These are phyloP conservation scores for Phanerochaete sordida DNA, from an alignment of 768 basidiomycete genomes.

Conservation along the genomic window DNA sequence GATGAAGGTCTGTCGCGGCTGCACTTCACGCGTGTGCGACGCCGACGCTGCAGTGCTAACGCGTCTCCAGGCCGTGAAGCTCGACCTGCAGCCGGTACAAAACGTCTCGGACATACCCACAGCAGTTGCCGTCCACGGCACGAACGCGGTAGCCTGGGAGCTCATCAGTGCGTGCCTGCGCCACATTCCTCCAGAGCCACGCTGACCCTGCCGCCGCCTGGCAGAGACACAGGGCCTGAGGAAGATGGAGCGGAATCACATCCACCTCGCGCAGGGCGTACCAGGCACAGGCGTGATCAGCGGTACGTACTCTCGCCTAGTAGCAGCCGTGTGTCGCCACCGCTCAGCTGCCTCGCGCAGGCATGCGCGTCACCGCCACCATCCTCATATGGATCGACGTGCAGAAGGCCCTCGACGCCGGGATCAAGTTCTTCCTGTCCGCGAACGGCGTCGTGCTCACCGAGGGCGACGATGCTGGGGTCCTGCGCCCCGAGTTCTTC, in stretches of 20 bases:
- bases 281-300: constrained; percentile 66
- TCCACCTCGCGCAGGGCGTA: constrained; percentile 86
- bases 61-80: constrained; percentile 68
- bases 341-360: too few species aligned
- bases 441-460: constrained; percentile 89
- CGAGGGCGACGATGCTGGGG: constrained; percentile 65
- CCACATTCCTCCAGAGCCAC: background rate
- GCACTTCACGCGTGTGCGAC: too few species aligned
- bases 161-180: constrained; percentile 52
- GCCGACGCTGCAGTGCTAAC: too few species aligned
- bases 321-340: too few species aligned
- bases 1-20: constrained; percentile 65
- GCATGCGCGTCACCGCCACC: constrained; percentile 76
- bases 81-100: constrained; percentile 60
- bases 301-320: too few species aligned
- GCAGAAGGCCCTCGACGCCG: constrained; percentile 61
- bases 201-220: background rate
- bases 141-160: constrained; percentile 65
- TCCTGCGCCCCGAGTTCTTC: constrained; percentile 64
- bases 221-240: constrained; percentile 71
- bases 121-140: constrained; percentile 79
- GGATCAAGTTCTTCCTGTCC: constrained; percentile 74
- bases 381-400: constrained; percentile 83
- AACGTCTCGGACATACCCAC: constrained; percentile 62
- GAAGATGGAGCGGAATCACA: constrained; percentile 85